Evolutionary conservation across 176 grass and related monocot species (phyloP).

Genomic region (Chrysopogon serrulatus): DNA sequence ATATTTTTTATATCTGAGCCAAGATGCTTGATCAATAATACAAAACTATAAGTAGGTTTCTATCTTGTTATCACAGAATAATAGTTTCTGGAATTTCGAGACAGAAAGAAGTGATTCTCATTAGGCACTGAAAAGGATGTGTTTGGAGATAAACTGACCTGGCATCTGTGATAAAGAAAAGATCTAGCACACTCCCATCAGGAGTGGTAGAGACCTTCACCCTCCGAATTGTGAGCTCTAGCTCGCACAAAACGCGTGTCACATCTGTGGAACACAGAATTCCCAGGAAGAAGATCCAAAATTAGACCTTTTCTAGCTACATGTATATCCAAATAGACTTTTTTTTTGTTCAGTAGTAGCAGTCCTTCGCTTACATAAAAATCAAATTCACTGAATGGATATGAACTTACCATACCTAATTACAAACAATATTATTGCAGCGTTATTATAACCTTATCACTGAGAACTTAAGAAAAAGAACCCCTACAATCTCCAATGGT

Average conservation of each 20-base stretch:
- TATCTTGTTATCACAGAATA: neutral
- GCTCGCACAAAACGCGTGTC: slow-evolving; percentile 53
- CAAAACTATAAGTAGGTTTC: neutral
- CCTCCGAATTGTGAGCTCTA: slow-evolving; percentile 76
- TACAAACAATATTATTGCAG: neutral
- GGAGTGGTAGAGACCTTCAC: slow-evolving; percentile 88
- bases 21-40: neutral
- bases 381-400: neutral
- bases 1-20: neutral
- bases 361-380: neutral
- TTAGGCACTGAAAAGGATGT: neutral
- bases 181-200: slow-evolving; percentile 68
- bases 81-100: neutral
- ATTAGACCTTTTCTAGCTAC: neutral
- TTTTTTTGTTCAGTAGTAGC: neutral
- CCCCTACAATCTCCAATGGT: too few species aligned
- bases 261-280: slow-evolving; percentile 56
- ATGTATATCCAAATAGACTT: neutral
- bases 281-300: neutral
- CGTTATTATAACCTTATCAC: neutral
- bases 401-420: neutral
- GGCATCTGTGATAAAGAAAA: slow-evolving; percentile 84
- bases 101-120: neutral
- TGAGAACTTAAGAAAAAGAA: too few species aligned
- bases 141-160: slow-evolving; percentile 32